Evolutionary conservation across 805 yeast genomes (phyloP).

Genomic region (Spathaspora hagerdaliae): DNA sequence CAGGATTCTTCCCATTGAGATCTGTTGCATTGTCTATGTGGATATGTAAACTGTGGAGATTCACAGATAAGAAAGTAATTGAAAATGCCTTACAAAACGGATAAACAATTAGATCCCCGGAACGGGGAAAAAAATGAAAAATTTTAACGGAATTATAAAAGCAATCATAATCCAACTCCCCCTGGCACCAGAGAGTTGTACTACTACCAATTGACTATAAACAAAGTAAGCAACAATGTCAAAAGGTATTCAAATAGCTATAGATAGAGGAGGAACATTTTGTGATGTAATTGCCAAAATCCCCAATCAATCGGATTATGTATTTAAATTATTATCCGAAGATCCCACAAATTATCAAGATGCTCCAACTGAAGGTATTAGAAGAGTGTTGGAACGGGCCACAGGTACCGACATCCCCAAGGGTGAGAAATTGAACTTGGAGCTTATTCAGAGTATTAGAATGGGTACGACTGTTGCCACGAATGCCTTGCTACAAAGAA

Average conservation of each 20-base stretch:
- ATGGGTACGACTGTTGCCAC: conserved; percentile 98
- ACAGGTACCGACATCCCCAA: conserved; percentile 50
- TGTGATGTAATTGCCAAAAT: conserved; percentile 62
- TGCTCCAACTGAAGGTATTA: conserved; percentile 90
- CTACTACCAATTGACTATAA: too few species aligned
- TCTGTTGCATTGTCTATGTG: too few species aligned
- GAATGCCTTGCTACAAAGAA: conserved; percentile 87
- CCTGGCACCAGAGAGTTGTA: too few species aligned
- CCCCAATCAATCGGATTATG: conserved; percentile 53
- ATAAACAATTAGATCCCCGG: too few species aligned
- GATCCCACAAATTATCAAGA: conserved; percentile 86
- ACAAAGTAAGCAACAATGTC: too few species aligned
- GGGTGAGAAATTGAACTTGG: conserved; percentile 46
- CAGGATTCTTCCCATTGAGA: too few species aligned
- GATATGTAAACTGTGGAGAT: too few species aligned
- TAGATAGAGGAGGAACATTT: conserved; percentile 79
- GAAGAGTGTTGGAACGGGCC: conserved; percentile 66
- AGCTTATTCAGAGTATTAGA: conserved; percentile 62
- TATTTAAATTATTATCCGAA: conserved; percentile 78
- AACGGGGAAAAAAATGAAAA: too few species aligned
- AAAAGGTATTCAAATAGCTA: conserved; percentile 26
- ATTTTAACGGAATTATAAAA: too few species aligned
- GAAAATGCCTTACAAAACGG: too few species aligned
- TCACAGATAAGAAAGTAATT: too few species aligned
- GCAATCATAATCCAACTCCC: too few species aligned